These are phyloP conservation scores for Pterocarpus macrocarpus DNA, from an alignment of 306 rosid genomes.

Conservation along the genomic window DNA sequence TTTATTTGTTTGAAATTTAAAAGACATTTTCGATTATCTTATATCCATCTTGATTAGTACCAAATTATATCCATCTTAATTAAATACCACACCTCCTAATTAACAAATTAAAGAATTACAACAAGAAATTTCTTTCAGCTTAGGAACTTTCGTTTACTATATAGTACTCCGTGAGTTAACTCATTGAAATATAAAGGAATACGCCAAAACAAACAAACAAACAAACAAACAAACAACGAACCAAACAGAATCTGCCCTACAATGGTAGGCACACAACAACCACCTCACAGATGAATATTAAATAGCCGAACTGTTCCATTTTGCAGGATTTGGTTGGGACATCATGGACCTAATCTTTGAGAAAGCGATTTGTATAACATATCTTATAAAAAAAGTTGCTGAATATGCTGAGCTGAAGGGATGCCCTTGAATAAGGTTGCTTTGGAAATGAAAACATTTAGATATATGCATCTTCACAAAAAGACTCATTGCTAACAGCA, in stretches of 20 bases:
- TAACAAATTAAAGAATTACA: no score
- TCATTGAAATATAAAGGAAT: not conserved
- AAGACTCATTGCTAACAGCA: not conserved
- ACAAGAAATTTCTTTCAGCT: not conserved
- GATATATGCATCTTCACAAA: not conserved
- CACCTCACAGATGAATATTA: conserved; percentile 8
- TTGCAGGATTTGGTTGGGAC: conserved; percentile 39
- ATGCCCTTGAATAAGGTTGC: conserved; percentile 28
- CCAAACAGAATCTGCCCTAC: not conserved
- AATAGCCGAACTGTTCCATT: not conserved
- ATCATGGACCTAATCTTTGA: conserved; percentile 31
- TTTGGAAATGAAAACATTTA: conserved; percentile 34
- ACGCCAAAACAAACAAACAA: not conserved
- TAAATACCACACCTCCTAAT: no score
- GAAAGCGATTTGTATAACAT: not conserved
- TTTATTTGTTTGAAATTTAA: no score
- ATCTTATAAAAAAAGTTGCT: conserved; percentile 22
- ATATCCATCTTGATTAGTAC: no score
- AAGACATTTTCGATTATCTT: no score
- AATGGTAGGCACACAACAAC: conserved; percentile 30
- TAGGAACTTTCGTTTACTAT: no score
- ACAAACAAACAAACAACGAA: not conserved
- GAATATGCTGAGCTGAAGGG: not conserved
- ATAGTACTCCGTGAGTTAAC: not conserved
- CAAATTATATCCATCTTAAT: no score